Conservation (phyloP, 768 basidiomycete species). For the Panaeolus cyanescens region DNA sequence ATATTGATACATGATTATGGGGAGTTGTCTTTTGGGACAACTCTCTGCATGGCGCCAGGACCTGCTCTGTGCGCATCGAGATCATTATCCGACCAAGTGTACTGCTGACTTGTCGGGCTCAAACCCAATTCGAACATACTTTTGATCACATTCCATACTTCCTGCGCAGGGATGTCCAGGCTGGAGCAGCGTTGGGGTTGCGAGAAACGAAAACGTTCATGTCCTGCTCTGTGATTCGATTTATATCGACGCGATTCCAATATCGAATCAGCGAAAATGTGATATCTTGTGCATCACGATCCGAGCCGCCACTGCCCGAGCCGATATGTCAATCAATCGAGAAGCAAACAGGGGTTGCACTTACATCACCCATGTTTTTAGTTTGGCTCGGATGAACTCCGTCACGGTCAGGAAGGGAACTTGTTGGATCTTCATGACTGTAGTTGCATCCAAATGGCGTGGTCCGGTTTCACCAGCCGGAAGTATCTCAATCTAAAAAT, state of each 20-base stretch:
- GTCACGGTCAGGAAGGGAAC: conserved; percentile 84
- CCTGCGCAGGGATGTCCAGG: conserved; percentile 74
- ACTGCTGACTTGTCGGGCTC: conserved; percentile 4
- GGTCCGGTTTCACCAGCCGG: conserved; percentile 83
- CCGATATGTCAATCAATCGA: conserved; percentile 14
- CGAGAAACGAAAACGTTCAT: conserved; percentile 75
- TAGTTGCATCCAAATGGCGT: conserved; percentile 66
- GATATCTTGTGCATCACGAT: conserved; percentile 80
- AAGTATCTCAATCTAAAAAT: conserved; percentile 73
- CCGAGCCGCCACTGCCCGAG: conserved; percentile 58
- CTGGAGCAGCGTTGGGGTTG: conserved; percentile 61
- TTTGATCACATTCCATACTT: conserved; percentile 63
- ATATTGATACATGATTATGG: not conserved
- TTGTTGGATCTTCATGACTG: conserved; percentile 66
- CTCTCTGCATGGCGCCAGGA: not conserved
- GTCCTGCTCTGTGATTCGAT: conserved; percentile 83
- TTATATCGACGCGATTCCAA: conserved; percentile 84
- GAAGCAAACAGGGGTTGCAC: conserved; percentile 25
- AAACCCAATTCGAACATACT: conserved; percentile 2
- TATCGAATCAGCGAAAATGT: conserved; percentile 68
- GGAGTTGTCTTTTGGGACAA: not conserved
- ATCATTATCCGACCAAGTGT: not conserved
- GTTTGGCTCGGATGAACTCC: conserved; percentile 84
- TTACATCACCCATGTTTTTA: conserved; percentile 83
- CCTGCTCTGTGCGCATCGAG: not conserved